Evolutionary conservation across 805 yeast species (phyloP).

Genomic region (Naumovozyma dairenensis): DNA sequence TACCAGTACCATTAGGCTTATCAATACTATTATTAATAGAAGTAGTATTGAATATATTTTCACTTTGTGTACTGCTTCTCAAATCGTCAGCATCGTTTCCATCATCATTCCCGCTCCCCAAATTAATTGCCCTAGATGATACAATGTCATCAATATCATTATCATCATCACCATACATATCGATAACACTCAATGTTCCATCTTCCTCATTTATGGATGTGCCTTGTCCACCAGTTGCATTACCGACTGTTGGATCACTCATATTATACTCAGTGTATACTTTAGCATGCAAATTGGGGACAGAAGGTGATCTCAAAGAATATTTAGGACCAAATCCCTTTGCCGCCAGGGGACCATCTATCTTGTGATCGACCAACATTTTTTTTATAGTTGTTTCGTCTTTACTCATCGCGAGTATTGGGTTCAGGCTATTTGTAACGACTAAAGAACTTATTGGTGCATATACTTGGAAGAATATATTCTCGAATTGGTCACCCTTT

Average conservation of each 20-base stretch:
- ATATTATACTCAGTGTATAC: conserved; percentile 3
- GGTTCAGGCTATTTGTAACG: too few relatives aligned
- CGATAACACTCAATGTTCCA: conserved; percentile 30
- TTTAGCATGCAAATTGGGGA: conserved; percentile 11
- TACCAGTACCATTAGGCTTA: neutral
- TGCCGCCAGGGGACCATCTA: too few relatives aligned
- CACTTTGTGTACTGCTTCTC: too few relatives aligned
- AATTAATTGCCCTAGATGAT: neutral
- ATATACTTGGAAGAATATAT: too few relatives aligned
- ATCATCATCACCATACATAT: conserved; percentile 29
- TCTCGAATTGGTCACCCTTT: too few relatives aligned
- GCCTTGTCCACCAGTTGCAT: neutral
- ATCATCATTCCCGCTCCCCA: conserved; percentile 3
- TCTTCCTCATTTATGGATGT: conserved; percentile 10
- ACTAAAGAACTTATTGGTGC: too few relatives aligned
- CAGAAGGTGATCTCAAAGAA: conserved; percentile 11
- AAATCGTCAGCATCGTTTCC: conserved; percentile 5
- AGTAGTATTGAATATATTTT: too few relatives aligned
- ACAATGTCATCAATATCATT: conserved; percentile 7
- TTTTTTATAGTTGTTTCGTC: too few relatives aligned
- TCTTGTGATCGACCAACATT: too few relatives aligned
- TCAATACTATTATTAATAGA: too few relatives aligned
- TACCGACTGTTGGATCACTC: conserved; percentile 7
- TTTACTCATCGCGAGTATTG: too few relatives aligned
- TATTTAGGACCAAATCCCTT: neutral